Base-by-base conservation (phyloP, 495 filamentous ascomycete species). In the Chlorociboria aeruginascens region DNA sequence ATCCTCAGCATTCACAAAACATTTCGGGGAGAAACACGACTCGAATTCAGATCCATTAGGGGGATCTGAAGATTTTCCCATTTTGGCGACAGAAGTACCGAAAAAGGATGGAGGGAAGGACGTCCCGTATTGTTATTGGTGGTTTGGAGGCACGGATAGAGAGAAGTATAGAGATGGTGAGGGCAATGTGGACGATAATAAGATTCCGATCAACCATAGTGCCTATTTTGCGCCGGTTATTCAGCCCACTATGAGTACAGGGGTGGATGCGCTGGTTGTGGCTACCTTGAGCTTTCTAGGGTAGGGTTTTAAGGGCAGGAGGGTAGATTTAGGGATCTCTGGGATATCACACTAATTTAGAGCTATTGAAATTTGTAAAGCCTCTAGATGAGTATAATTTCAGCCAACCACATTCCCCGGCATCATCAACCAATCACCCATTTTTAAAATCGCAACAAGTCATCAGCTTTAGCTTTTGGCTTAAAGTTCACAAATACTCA, bases 211-310 rank as follows among this genome's bases (percentile, higher is more conserved):
- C 32, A 82, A 82, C 49, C 80, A 85, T 57, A 78, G 70, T 43
- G 65, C 69, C 2, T 71, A 68, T 49, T 83, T 82, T 64, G 72
- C 72, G 36, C 80, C 79, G 14, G 73, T 67, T 0, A 66, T 85
- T 13, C 61, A 78, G 55, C 76, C 77, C 8, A 83, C 78, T n/a
- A 55, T 85, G 51, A 56, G 43, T 39, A 69, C 67, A 0, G 80
- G 65, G 3, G 58, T 74, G 16, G 75, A 81, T 65, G 79, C 69
- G 7, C 65, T 79, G 56, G 68, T 68, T 30, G 59, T 72, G 20
- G 74, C 63, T 1, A 77, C 76, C 8, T 58, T 82, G 64, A 75
- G 59, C 2, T 70, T 65, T 50, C 49, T 73, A 49, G 40, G 31
- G 11, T 49, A 33, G 14, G 20, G 20, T 25, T 25, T 25, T 25